Percentiles rank a stretch among this genome's conserved stretches.
Conservation (phyloP, 2,329 filamentous ascomycete species). For the Lecanicillium sp. region DNA sequence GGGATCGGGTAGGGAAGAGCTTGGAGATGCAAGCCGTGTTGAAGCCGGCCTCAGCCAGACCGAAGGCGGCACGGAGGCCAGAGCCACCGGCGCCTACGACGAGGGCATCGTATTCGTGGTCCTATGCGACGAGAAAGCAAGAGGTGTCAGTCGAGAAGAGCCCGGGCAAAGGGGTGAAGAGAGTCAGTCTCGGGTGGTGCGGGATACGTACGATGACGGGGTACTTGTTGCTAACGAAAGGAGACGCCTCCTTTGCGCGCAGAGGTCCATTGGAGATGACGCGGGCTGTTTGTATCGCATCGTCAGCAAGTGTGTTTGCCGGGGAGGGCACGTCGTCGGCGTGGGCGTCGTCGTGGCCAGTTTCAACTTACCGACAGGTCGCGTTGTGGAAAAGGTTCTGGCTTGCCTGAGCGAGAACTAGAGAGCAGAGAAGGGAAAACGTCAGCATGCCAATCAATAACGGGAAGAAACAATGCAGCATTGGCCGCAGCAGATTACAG, state of each 20-base stretch:
- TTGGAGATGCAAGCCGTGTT: conserved; percentile 85
- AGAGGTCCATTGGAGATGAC: conserved; percentile 82
- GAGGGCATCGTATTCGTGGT: conserved; percentile 97
- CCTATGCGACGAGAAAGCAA: conserved; percentile 42
- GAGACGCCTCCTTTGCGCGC: conserved; percentile 86
- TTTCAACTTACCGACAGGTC: conserved; percentile 59
- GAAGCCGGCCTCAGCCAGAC: conserved; percentile 80
- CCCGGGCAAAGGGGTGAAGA: background rate
- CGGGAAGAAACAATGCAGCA: conserved; percentile 2
- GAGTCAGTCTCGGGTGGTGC: too few species aligned
- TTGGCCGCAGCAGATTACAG: conserved; percentile 1
- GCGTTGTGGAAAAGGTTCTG: conserved; percentile 81
- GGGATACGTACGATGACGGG: conserved; percentile 71
- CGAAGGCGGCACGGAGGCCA: conserved; percentile 75
- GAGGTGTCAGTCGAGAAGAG: background rate
- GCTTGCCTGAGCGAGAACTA: conserved; percentile 33
- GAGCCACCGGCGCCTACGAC: conserved; percentile 82
- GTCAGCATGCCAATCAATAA: conserved; percentile 3
- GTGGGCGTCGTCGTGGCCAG: background rate
- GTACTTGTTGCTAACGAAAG: conserved; percentile 83
- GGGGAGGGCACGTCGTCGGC: background rate
- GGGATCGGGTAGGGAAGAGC: conserved; percentile 78
- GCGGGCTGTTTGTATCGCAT: conserved; percentile 48
- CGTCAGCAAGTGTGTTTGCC: background rate
- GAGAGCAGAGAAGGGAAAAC: background rate